Conservation (phyloP, 805 yeast species). For the Candida mattraensis region DNA sequence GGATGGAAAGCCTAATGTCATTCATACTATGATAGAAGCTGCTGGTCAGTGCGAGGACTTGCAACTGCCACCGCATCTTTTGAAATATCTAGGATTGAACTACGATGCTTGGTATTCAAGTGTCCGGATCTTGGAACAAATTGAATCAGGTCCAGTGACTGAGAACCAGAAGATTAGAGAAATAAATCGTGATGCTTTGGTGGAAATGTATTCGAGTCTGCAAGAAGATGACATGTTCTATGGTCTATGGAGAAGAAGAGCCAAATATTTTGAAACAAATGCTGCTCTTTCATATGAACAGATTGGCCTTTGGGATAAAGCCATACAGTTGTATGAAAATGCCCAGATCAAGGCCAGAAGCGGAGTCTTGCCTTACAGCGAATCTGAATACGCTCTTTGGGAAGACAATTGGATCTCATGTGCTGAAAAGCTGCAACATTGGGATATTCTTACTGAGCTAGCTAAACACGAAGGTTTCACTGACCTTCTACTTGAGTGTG, state of each 20-base stretch:
- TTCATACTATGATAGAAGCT: conserved; percentile 81
- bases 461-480: conserved; percentile 98
- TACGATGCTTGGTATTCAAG: conserved; percentile 92
- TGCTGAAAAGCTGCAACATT: conserved; percentile 95
- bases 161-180: conserved; percentile 77
- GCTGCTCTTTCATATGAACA: conserved; percentile 94
- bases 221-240: conserved; percentile 97
- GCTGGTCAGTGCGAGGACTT: conserved; percentile 69
- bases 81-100: conserved; percentile 82
- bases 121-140: conserved; percentile 76
- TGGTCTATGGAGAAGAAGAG: conserved; percentile 96
- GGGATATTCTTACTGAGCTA: conserved; percentile 95
- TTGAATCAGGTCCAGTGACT: conserved; percentile 43
- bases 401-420: conserved; percentile 98
- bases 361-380: conserved; percentile 93
- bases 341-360: conserved; percentile 97
- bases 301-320: conserved; percentile 91
- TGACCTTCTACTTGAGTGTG: conserved; percentile 93
- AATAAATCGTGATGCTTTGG: conserved; percentile 83
- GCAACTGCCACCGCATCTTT: conserved; percentile 90
- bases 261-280: conserved; percentile 90
- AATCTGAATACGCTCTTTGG: conserved; percentile 94
- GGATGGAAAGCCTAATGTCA: conserved; percentile 81
- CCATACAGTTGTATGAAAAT: conserved; percentile 88
- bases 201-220: conserved; percentile 82